Base-by-base conservation (phyloP, 352 stramenopile genomes). In the Phytophthora ohioensis region DNA sequence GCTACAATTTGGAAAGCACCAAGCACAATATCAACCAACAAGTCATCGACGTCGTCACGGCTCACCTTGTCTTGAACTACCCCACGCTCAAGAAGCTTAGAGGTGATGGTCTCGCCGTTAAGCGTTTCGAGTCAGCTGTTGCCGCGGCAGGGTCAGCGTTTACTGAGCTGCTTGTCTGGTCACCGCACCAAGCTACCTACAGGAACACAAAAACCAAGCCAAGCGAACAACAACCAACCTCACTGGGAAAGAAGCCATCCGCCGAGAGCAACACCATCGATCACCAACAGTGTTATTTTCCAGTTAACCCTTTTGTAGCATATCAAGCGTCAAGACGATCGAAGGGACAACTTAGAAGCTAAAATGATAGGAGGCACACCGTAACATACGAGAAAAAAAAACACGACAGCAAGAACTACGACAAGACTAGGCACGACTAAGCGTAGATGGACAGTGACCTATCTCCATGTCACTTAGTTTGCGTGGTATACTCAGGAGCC, bases 401-500 rank as follows among this genome's bases (percentile, higher is more conserved):
- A 21, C 21, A 21, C 21, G 21, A 21, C 21, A 21, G 21, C 21
- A 21, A 21, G 21, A 21, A 21, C 21, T 21, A 21, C 21, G 21
- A 21, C 46, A 70, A 64, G 17, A 71, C 3, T 57, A 56, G 45
- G 47, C 13, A 58, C 57, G 32, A 51, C 17, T 10, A 68, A 63
- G 52, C 45, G 36, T 2, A 27, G 42, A 57, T 21, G 52, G 11
- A 49, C 39, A 12, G 30, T 67, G 7, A 59, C 27, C 39, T 12
- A 58, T 15, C 59, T 67, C 27, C 59, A 53, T 27, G 32, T 38
- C 2, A 64, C 35, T 13, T 67, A 60, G 56, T 67, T 64, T 30
- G 36, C 56, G 11, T 71, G 56, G 62, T 62, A 58, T 35, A 41
- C 56, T 6, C 54, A 59, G 5, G 53, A 58, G 15, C 62, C 63